Base-by-base conservation (phyloP, 768 basidiomycete species). In the Scleroderma citrinum region DNA sequence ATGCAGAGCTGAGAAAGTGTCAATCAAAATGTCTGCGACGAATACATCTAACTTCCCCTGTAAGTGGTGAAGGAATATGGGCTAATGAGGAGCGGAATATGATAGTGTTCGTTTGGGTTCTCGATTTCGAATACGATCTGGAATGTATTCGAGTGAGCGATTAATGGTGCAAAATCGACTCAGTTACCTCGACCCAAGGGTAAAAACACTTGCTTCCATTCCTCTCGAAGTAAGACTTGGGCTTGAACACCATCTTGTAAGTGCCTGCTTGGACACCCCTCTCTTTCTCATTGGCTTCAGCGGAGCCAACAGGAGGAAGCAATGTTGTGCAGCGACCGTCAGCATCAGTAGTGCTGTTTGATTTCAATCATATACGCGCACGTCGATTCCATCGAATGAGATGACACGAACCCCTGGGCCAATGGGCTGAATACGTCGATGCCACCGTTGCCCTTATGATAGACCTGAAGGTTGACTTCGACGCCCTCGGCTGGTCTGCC, bases 41-140 rank as follows among this genome's bases (percentile, higher is more conserved):
- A 40, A 40, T 29, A 29, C 24, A 26, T 10, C 65, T 58, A 91
- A 66, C 89, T 94, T n/a, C 93, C 93, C 54, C 91, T 75, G 63
- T 95, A 96, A 6, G 93, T 94, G 13, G 92, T 93, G 64, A 82
- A 96, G 3, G 87, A 87, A 67, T 85, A 92, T 5, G 92, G 92
- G 63, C 89, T 94, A 60, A 95, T 84, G 13, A 96, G 68, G n/a
- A 96, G 72, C 0, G 93, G 93, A 46, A 96, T 83, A 56, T 96
- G 93, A 62, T 93, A 85, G 59, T 95, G 92, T 58, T 94, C 87
- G 45, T 76, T 64, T 7, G 89, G 83, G 52, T 83, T 77, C 39
- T 75, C 71, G 44, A 93, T 77, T 20, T 73, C 71, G 66, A 96
- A 96, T 1, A 81, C 76, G 54, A 96, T 87, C 92, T 91, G 52